A percentile compares a stretch with the other conserved stretches of the same genome.
phyloP scores from a whole-genome alignment of 139 green algal species.

The Zygnema cylindricum region DNA sequence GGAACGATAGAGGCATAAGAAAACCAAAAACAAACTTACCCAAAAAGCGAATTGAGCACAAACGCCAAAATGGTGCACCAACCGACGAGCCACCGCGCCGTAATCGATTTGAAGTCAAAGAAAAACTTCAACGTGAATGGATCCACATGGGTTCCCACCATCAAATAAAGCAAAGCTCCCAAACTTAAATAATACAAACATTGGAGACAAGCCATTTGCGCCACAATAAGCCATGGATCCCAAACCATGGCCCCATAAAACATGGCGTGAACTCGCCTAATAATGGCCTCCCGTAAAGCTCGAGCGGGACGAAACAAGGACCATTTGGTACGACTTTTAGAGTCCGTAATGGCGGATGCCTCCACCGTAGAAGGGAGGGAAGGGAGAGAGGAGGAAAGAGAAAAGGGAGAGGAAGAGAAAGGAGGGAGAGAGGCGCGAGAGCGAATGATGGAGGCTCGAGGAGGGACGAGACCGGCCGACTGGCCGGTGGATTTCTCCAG shows the following conservation, averaged over 20 bases:
- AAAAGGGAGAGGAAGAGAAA: neutral
- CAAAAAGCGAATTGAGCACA: constrained; percentile 34
- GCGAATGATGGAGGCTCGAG: neutral
- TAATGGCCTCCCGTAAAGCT: constrained; percentile 11
- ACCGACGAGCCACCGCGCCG: constrained; percentile 15
- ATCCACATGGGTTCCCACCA: constrained; percentile 48
- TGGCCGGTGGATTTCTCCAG: neutral
- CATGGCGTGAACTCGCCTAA: constrained; percentile 51
- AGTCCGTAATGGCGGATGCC: constrained; percentile 4
- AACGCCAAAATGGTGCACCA: constrained; percentile 58
- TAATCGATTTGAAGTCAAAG: constrained; percentile 41
- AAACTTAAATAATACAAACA: constrained; percentile 47
- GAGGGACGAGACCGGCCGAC: neutral
- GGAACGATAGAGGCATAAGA: neutral
- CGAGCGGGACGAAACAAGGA: neutral
- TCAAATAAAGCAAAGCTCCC: constrained; percentile 40
- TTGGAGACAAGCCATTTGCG: constrained; percentile 49
- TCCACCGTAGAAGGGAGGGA: neutral
- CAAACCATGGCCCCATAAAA: constrained; percentile 61
- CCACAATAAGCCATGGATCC: constrained; percentile 60
- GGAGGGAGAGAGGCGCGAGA: neutral
- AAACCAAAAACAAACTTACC: constrained; percentile 34
- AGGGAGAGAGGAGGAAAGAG: neutral
- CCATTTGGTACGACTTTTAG: neutral
- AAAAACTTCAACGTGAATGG: constrained; percentile 53